These are phyloP conservation scores for Stagonosporopsis rhizophila DNA, from an alignment of 2,329 filamentous ascomycete genomes.

Conservation along the genomic window DNA sequence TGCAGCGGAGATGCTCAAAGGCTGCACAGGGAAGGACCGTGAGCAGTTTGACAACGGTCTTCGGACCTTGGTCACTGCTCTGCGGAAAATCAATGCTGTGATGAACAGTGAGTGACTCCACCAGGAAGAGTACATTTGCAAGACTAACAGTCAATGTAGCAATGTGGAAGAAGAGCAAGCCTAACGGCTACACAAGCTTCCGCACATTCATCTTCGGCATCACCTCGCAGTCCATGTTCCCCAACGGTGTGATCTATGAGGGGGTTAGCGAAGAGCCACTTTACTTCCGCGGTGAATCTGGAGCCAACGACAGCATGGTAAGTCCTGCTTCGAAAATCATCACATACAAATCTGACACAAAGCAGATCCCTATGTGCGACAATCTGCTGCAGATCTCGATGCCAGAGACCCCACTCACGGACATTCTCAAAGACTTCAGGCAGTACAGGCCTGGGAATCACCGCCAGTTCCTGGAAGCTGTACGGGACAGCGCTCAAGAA, in stretches of 20 bases:
- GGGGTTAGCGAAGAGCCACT: constrained; percentile 78
- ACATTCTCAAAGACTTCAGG: constrained; percentile 87
- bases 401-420: constrained; percentile 87
- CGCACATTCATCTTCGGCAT: constrained; percentile 96
- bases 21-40: constrained; percentile 54
- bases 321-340: constrained; percentile 7
- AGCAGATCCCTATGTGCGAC: constrained; percentile 80
- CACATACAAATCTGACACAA: neutral
- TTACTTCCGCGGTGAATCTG: constrained; percentile 88
- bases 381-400: constrained; percentile 85
- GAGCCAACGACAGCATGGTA: constrained; percentile 92
- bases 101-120: constrained; percentile 71
- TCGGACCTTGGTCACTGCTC: constrained; percentile 62
- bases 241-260: constrained; percentile 87
- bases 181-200: constrained; percentile 84
- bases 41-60: constrained; percentile 65
- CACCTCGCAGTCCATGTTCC: constrained; percentile 92
- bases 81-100: constrained; percentile 74
- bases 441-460: constrained; percentile 90
- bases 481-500: constrained; percentile 61
- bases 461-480: constrained; percentile 79
- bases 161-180: constrained; percentile 92
- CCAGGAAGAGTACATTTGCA: too few relatives aligned
- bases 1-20: constrained; percentile 70
- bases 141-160: constrained; percentile 48